phyloP scores from a whole-genome alignment of 768 basidiomycete species.

The Termitomyces sp. region DNA sequence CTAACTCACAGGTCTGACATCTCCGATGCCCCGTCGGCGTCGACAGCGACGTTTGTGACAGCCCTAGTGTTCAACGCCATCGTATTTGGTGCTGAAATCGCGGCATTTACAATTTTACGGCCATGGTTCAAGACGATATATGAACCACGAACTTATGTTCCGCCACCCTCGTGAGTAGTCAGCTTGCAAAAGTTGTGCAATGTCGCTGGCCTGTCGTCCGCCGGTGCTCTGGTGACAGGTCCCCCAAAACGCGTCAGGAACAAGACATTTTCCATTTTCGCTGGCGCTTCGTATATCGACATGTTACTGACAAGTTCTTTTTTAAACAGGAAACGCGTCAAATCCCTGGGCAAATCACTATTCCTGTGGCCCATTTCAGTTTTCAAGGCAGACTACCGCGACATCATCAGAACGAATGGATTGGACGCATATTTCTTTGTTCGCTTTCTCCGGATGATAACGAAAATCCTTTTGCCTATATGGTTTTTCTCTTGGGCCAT shows the following conservation, averaged over 20 bases:
- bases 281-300: neutral
- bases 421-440: constrained; percentile 94
- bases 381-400: constrained; percentile 56
- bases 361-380: constrained; percentile 69
- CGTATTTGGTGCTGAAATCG: constrained; percentile 69
- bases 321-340: constrained; percentile 50
- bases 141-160: constrained; percentile 77
- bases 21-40: constrained; percentile 48
- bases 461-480: constrained; percentile 79
- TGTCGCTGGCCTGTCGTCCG: too few relatives aligned
- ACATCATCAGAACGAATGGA: constrained; percentile 68
- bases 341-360: constrained; percentile 44
- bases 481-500: constrained; percentile 89
- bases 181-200: neutral
- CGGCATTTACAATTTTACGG: constrained; percentile 76
- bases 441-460: constrained; percentile 84
- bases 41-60: constrained; percentile 77
- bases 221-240: too few relatives aligned
- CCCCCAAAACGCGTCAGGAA: neutral
- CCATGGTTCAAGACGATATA: constrained; percentile 87
- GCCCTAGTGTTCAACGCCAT: constrained; percentile 80
- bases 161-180: constrained; percentile 35
- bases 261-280: neutral
- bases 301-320: neutral
- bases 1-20: constrained; percentile 32